Conservation (phyloP, 148 eudicot genomes). For the Hydrangea macrophylla region DNA sequence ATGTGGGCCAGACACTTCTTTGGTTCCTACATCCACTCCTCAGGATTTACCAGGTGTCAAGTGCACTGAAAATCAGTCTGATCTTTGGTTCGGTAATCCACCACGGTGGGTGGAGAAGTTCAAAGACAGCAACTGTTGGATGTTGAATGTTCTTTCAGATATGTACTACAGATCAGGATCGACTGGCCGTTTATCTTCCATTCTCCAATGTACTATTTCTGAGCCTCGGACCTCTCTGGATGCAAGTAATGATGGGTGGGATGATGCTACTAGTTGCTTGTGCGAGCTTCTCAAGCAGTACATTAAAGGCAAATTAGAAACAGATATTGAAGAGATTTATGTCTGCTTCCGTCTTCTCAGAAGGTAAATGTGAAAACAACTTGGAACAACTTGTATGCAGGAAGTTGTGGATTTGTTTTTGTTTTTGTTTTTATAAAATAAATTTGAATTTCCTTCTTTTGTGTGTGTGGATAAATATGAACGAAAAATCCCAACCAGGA, state of each 20-base stretch:
- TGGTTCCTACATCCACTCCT: slow-evolving; percentile 13
- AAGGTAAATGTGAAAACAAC: slow-evolving; percentile 39
- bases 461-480: not conserved
- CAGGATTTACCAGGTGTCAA: slow-evolving; percentile 11
- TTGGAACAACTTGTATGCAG: not conserved
- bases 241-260: slow-evolving; percentile 31
- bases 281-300: slow-evolving; percentile 82
- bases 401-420: not conserved
- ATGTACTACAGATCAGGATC: slow-evolving; percentile 48
- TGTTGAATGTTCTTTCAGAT: slow-evolving; percentile 50
- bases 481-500: too few species aligned
- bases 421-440: not conserved
- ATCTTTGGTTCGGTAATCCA: slow-evolving; percentile 76
- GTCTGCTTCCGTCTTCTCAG: slow-evolving; percentile 62
- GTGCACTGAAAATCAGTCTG: slow-evolving; percentile 18
- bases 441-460: not conserved
- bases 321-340: slow-evolving; percentile 88
- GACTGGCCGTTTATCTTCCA: slow-evolving; percentile 50
- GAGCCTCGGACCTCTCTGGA: slow-evolving; percentile 27
- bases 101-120: slow-evolving; percentile 78
- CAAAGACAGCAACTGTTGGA: slow-evolving; percentile 39
- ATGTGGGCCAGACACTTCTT: slow-evolving; percentile 19
- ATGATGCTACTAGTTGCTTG: slow-evolving; percentile 55
- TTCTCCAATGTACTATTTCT: slow-evolving; percentile 57
- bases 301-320: slow-evolving; percentile 52